Conservation (phyloP, 768 basidiomycete species). For the Gloeostereum incarnatum region DNA sequence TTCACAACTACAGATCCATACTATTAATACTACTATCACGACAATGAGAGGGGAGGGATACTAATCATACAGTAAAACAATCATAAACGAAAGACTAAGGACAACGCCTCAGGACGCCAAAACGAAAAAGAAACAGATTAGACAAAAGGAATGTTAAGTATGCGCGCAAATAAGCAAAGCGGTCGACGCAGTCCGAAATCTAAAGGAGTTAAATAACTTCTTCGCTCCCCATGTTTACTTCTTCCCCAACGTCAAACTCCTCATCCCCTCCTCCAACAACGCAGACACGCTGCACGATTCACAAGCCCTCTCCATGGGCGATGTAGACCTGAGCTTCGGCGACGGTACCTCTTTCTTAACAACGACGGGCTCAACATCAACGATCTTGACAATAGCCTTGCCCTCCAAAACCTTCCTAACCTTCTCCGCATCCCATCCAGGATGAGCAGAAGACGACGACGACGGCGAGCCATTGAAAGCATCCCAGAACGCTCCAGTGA, state of each 20-base stretch:
- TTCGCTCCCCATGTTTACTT: constrained; percentile 17
- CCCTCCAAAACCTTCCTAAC: constrained; percentile 77
- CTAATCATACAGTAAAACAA: too few species aligned
- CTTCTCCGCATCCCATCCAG: constrained; percentile 55
- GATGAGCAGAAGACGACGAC: constrained; percentile 2
- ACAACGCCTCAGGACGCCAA: too few species aligned
- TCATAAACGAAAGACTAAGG: too few species aligned
- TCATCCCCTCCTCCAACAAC: constrained; percentile 61
- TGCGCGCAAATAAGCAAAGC: too few species aligned
- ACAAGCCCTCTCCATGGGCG: constrained; percentile 2
- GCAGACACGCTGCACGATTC: constrained; percentile 21
- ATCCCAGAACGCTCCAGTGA: constrained; percentile 80
- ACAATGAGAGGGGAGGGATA: too few species aligned
- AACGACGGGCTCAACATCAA: constrained; percentile 54
- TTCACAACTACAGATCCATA: too few species aligned
- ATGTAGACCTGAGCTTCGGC: not conserved
- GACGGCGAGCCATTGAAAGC: constrained; percentile 57
- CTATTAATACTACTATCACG: too few species aligned
- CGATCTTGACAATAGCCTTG: constrained; percentile 68
- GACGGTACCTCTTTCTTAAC: not conserved
- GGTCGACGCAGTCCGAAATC: too few species aligned
- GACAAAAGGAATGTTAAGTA: too few species aligned
- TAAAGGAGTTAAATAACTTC: too few species aligned
- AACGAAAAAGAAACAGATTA: too few species aligned
- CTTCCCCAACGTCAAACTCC: constrained; percentile 52